Evolutionary conservation across 345 rosid genomes (phyloP).

Genomic region (Trapa bicornis): DNA sequence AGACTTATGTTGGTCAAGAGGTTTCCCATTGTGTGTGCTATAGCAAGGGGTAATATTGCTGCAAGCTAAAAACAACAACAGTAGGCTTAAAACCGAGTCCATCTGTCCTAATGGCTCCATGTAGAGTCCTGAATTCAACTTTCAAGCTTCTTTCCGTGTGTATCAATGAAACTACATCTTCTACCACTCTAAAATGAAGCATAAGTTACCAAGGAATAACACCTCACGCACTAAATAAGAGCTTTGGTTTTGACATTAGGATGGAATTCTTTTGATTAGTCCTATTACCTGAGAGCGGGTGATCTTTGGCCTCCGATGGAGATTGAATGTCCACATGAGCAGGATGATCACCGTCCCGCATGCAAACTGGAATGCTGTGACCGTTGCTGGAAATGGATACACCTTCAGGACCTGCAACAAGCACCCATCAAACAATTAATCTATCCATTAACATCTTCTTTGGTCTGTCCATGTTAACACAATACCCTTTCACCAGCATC

Average conservation of each 20-base stretch:
- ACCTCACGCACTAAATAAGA: neutral
- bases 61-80: slow-evolving; percentile 28
- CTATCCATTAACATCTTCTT: neutral
- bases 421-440: neutral
- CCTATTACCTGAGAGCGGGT: slow-evolving; percentile 49
- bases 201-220: no score
- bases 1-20: slow-evolving; percentile 70
- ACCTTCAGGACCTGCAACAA: slow-evolving; percentile 48
- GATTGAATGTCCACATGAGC: slow-evolving; percentile 59
- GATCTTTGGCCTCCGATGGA: slow-evolving; percentile 47
- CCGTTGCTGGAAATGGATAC: slow-evolving; percentile 72
- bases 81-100: neutral
- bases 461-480: neutral
- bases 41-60: slow-evolving; percentile 57
- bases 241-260: neutral
- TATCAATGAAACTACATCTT: neutral
- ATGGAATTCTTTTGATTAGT: neutral
- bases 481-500: no score
- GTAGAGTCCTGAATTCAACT: neutral
- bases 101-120: neutral
- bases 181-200: neutral
- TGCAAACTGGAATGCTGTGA: slow-evolving; percentile 65
- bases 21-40: slow-evolving; percentile 74
- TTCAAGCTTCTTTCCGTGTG: neutral
- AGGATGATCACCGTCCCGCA: slow-evolving; percentile 56